Conservation (phyloP, 129 eudicot species). For the Tagetes patula region DNA sequence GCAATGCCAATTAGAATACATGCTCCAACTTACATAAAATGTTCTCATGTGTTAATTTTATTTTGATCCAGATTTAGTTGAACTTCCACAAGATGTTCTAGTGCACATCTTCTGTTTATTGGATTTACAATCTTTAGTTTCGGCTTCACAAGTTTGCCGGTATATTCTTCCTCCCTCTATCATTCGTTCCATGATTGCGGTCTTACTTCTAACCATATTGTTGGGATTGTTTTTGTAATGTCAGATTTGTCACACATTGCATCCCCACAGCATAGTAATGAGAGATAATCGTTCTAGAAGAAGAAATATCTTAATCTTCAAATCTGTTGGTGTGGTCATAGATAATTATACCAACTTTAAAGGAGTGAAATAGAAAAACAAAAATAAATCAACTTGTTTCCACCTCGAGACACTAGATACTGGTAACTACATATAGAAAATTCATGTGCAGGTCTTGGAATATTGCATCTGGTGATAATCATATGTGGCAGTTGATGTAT, state of each 20-base stretch:
- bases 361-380: not conserved
- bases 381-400: constrained; percentile 3
- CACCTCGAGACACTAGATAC: not conserved
- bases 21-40: not conserved
- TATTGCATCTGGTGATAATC: constrained; percentile 52
- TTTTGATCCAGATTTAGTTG: constrained; percentile 37
- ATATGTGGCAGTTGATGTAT: constrained; percentile 54
- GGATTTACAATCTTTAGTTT: constrained; percentile 66
- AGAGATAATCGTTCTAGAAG: not conserved
- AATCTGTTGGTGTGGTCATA: not conserved
- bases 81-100: constrained; percentile 75
- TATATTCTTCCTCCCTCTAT: constrained; percentile 28
- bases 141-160: constrained; percentile 79
- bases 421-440: not conserved
- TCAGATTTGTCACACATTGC: not conserved
- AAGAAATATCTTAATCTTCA: not conserved
- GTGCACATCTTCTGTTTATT: constrained; percentile 73
- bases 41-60: not conserved
- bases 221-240: not conserved
- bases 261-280: not conserved
- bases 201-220: not conserved
- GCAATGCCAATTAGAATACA: not conserved
- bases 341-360: not conserved
- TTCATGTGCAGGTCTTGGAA: constrained; percentile 67
- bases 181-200: not conserved